phyloP scores from a whole-genome alignment of 192 early-diverging fungal species.

The Podochytrium sp. region DNA sequence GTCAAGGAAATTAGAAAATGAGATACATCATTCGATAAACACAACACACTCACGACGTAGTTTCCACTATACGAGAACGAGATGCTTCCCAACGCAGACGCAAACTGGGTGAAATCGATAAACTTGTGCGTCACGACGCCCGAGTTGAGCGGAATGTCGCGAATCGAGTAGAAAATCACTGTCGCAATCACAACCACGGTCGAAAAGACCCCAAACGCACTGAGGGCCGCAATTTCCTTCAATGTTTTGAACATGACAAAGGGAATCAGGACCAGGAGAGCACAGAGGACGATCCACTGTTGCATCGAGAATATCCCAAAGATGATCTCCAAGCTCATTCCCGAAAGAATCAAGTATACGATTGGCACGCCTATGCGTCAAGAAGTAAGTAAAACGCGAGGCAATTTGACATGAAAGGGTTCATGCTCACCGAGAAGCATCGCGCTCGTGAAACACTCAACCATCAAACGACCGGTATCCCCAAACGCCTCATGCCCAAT shows the following conservation, averaged over 20 bases:
- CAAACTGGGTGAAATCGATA: conserved; percentile 62
- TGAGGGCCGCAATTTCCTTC: conserved; percentile 77
- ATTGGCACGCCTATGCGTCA: conserved; percentile 34
- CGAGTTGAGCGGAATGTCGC: conserved; percentile 47
- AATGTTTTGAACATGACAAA: conserved; percentile 76
- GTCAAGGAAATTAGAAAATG: too few relatives aligned
- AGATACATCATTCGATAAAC: too few relatives aligned
- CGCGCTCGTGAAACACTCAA: conserved; percentile 65
- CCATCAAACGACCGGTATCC: conserved; percentile 56
- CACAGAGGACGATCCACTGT: conserved; percentile 59
- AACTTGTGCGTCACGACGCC: conserved; percentile 56
- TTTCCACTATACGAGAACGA: conserved; percentile 83
- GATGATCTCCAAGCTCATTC: conserved; percentile 68
- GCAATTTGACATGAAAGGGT: not conserved
- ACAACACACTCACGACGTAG: conserved; percentile 54
- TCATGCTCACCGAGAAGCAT: conserved; percentile 62
- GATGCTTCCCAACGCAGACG: conserved; percentile 77
- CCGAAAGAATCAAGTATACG: conserved; percentile 69
- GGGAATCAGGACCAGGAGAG: conserved; percentile 66
- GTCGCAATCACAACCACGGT: conserved; percentile 74
- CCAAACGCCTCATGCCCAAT: conserved; percentile 79
- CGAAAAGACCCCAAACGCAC: conserved; percentile 74
- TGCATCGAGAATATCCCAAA: conserved; percentile 49
- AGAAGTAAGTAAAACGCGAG: not conserved
- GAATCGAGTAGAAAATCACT: conserved; percentile 65